Evolutionary conservation across 768 basidiomycete genomes (phyloP).

Genomic region (Suillus lakei): DNA sequence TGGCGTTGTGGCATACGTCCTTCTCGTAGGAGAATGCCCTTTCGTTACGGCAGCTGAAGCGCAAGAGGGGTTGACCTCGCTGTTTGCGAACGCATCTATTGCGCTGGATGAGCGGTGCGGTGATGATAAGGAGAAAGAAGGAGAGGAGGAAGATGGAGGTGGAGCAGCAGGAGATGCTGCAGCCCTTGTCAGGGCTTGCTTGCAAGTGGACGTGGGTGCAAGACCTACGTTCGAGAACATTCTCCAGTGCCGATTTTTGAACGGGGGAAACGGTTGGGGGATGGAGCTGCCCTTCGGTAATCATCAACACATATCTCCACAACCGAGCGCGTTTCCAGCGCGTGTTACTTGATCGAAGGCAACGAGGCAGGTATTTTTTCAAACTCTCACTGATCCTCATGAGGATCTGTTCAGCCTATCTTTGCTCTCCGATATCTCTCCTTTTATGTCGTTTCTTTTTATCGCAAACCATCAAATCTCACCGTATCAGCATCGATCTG

Average conservation of each 20-base stretch:
- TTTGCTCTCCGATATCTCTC: slow-evolving; percentile 11
- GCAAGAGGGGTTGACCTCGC: slow-evolving; percentile 79
- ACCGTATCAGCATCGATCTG: slow-evolving; percentile 16
- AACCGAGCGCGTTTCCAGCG: slow-evolving; percentile 38
- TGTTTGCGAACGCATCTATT: slow-evolving; percentile 77
- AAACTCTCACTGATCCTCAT: slow-evolving; percentile 10
- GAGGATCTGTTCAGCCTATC: slow-evolving; percentile 10
- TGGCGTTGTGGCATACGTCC: slow-evolving; percentile 94
- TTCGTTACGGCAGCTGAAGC: slow-evolving; percentile 92
- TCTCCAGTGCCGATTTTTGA: slow-evolving; percentile 78
- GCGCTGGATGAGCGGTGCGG: slow-evolving; percentile 80
- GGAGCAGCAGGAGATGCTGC: slow-evolving; percentile 85
- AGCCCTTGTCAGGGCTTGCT: slow-evolving; percentile 80
- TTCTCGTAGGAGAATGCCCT: slow-evolving; percentile 90
- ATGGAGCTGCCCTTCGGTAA: slow-evolving; percentile 37
- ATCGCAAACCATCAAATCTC: slow-evolving; percentile 14
- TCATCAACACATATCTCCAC: slow-evolving; percentile 25
- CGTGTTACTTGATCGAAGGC: slow-evolving; percentile 27
- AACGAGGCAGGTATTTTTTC: slow-evolving; percentile 15
- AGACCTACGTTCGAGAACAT: slow-evolving; percentile 89
- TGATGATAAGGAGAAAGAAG: slow-evolving; percentile 73
- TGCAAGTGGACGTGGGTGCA: slow-evolving; percentile 75
- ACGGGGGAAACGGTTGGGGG: slow-evolving; percentile 79
- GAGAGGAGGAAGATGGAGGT: slow-evolving; percentile 82
- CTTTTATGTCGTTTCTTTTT: slow-evolving; percentile 16